Conservation (phyloP, 805 yeast genomes). For the Huiozyma sinensis region DNA sequence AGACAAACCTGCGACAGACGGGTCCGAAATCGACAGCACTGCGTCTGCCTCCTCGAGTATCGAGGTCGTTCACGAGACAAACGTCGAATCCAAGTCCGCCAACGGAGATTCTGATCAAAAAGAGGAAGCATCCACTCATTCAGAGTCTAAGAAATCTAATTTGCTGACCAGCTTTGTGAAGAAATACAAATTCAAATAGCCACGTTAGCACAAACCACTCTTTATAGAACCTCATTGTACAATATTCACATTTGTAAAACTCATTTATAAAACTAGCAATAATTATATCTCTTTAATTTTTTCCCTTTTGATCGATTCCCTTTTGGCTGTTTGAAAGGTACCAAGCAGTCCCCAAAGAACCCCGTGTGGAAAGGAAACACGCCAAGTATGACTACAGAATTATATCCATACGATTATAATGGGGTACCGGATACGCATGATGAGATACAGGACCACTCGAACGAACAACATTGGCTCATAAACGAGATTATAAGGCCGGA, state of each 20-base stretch:
- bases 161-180: not conserved
- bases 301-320: too few relatives aligned
- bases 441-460: constrained; percentile 4
- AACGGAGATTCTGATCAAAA: too few relatives aligned
- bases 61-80: too few relatives aligned
- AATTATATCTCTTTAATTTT: too few relatives aligned
- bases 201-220: too few relatives aligned
- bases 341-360: too few relatives aligned
- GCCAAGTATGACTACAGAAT: constrained; percentile 25
- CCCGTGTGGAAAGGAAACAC: not conserved
- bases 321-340: too few relatives aligned
- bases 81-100: too few relatives aligned
- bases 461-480: constrained; percentile 38
- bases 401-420: constrained; percentile 24
- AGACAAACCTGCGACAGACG: not conserved
- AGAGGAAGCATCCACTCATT: too few relatives aligned
- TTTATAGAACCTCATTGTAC: too few relatives aligned
- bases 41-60: too few relatives aligned
- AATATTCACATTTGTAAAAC: not conserved
- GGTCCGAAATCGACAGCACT: not conserved
- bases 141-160: too few relatives aligned
- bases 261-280: not conserved
- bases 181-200: not conserved
- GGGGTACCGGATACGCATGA: constrained; percentile 10
- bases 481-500: constrained; percentile 37